A percentile compares a stretch with the other conserved stretches of the same genome.
phyloP scores from a whole-genome alignment of 2,329 filamentous ascomycete genomes.

The Sclerotinia glacialis region DNA sequence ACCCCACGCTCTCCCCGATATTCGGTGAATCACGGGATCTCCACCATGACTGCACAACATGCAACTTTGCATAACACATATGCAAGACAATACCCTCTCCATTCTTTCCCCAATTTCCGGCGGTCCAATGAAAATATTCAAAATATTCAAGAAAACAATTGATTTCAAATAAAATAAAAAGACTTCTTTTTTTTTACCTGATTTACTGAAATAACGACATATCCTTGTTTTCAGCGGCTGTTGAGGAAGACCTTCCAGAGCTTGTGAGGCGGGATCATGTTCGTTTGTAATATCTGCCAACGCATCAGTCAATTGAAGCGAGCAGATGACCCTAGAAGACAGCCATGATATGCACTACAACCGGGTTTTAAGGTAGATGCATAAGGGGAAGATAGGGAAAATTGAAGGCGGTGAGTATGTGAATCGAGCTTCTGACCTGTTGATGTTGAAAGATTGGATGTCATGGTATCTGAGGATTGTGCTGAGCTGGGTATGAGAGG shows the following conservation, averaged over 20 bases:
- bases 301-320: constrained; percentile 33
- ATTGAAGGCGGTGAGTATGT: constrained; percentile 24
- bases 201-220: constrained; percentile 37
- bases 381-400: constrained; percentile 21
- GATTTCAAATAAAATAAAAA: constrained; percentile 16
- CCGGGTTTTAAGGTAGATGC: constrained; percentile 26
- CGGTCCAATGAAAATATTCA: constrained; percentile 37
- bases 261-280: constrained; percentile 32
- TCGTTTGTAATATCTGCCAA: constrained; percentile 35
- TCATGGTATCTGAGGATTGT: constrained; percentile 20
- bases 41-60: constrained; percentile 34
- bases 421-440: constrained; percentile 27
- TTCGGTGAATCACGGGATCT: constrained; percentile 35
- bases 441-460: constrained; percentile 17
- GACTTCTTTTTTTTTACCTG: constrained; percentile 33
- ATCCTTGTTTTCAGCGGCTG: constrained; percentile 32
- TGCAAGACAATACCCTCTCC: constrained; percentile 26
- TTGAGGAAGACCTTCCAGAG: constrained; percentile 17
- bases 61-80: constrained; percentile 27
- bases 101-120: constrained; percentile 16
- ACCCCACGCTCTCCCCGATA: constrained; percentile 24
- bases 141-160: not conserved
- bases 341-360: constrained; percentile 31
- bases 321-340: constrained; percentile 30
- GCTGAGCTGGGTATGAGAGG: constrained; percentile 18